Evolutionary conservation across 1,139 yeast species (phyloP).

Genomic region (Pneumocystis oryctolagi): DNA sequence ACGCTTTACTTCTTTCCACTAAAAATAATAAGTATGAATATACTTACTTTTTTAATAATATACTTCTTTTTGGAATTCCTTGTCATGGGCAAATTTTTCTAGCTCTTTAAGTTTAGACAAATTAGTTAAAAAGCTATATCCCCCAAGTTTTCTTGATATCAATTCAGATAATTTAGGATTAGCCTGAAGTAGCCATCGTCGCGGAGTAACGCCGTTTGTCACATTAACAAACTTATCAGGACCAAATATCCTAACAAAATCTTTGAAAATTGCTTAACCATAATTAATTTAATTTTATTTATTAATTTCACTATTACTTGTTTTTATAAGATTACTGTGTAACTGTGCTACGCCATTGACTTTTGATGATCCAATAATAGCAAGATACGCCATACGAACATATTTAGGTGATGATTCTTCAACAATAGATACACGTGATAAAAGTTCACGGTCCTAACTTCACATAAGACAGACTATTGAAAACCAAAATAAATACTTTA

Average conservation of each 20-base stretch:
- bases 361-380: constrained; percentile 81
- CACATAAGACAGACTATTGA: background rate
- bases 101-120: constrained; percentile 53
- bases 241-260: constrained; percentile 73
- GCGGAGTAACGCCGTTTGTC: constrained; percentile 89
- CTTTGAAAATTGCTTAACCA: constrained; percentile 52
- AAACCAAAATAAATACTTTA: constrained; percentile 12
- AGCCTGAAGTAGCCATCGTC: constrained; percentile 93
- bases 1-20: constrained; percentile 58
- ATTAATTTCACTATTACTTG: constrained; percentile 25
- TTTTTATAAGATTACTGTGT: constrained; percentile 78
- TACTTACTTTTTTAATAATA: background rate
- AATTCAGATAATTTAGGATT: constrained; percentile 64
- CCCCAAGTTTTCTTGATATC: constrained; percentile 57
- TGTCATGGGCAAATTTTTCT: constrained; percentile 54
- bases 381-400: constrained; percentile 83
- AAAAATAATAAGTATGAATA: background rate
- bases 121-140: constrained; percentile 54
- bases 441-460: constrained; percentile 36
- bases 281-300: background rate
- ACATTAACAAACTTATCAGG: constrained; percentile 74
- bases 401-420: constrained; percentile 71
- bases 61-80: constrained; percentile 39
- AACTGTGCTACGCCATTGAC: constrained; percentile 94
- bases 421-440: constrained; percentile 62